A percentile compares a stretch with the other conserved stretches of the same genome.
phyloP scores from a whole-genome alignment of 495 filamentous ascomycete genomes.

The Aspergillus affinis region DNA sequence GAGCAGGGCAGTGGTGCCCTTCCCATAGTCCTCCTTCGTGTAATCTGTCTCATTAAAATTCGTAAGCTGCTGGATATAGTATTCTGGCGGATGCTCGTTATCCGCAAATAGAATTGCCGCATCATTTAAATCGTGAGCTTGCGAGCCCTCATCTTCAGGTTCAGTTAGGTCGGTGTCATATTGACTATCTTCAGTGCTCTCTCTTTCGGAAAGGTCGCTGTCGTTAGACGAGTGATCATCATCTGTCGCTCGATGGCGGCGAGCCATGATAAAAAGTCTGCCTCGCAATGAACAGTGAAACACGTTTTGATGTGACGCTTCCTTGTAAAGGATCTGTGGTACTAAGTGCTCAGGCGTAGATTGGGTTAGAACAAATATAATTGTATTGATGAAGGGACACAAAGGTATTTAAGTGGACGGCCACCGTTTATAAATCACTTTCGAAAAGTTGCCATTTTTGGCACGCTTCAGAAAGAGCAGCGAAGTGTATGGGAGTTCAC shows the following conservation, averaged over 20 bases:
- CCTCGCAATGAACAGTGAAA: neutral
- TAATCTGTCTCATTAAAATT: constrained; percentile 37
- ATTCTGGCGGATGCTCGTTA: constrained; percentile 34
- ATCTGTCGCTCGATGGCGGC: constrained; percentile 15
- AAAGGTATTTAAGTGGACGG: too few relatives aligned
- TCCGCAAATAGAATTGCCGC: constrained; percentile 23
- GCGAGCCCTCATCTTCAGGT: constrained; percentile 20
- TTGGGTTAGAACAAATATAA: too few relatives aligned
- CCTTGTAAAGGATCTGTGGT: too few relatives aligned
- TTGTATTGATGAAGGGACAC: too few relatives aligned
- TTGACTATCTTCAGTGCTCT: constrained; percentile 17
- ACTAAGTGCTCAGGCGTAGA: too few relatives aligned
- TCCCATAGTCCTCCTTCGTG: constrained; percentile 34
- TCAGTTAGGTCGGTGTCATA: constrained; percentile 25
- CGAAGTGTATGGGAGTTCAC: too few relatives aligned
- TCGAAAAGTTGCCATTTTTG: too few relatives aligned
- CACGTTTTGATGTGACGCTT: too few relatives aligned
- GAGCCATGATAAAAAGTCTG: constrained; percentile 22
- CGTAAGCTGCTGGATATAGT: constrained; percentile 33
- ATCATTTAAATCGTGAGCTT: constrained; percentile 17
- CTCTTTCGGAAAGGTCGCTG: constrained; percentile 19
- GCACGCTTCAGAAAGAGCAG: too few relatives aligned
- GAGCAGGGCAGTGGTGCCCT: constrained; percentile 28
- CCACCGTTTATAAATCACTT: too few relatives aligned
- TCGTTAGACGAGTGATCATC: constrained; percentile 14